Percentiles rank a stretch among this genome's conserved stretches.
These are phyloP conservation scores for Cercospora zeae-maydis DNA, from an alignment of 2,329 filamentous ascomycete genomes.

Conservation along the genomic window DNA sequence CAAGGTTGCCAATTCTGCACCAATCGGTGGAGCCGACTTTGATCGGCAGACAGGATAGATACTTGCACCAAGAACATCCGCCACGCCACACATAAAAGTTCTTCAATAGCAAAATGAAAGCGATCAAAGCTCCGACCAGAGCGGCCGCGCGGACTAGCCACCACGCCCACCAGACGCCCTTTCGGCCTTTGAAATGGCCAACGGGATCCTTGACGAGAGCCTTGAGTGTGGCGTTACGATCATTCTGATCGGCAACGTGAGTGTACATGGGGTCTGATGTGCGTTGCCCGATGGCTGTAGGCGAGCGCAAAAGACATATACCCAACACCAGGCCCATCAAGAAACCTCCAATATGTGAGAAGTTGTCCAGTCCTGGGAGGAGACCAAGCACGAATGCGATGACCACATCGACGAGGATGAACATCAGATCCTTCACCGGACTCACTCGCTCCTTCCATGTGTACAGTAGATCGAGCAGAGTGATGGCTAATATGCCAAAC, in stretches of 20 bases:
- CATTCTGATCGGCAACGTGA: conserved; percentile 18
- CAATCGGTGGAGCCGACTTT: conserved; percentile 52
- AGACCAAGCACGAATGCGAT: conserved; percentile 92
- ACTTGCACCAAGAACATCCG: conserved; percentile 89
- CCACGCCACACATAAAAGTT: conserved; percentile 83
- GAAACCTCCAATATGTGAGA: conserved; percentile 94
- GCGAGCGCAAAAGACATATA: conserved; percentile 82
- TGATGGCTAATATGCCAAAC: conserved; percentile 87
- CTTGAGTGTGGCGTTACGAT: conserved; percentile 33
- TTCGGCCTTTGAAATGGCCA: conserved; percentile 87
- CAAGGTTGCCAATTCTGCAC: conserved; percentile 54
- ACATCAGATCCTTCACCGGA: conserved; percentile 79
- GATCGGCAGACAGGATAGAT: conserved; percentile 79
- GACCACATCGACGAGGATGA: conserved; percentile 77
- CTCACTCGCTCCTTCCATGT: conserved; percentile 77
- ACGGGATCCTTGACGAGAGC: conserved; percentile 50
- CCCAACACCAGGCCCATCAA: conserved; percentile 86
- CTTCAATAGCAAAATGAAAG: conserved; percentile 80
- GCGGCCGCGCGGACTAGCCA: conserved; percentile 80
- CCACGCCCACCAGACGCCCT: conserved; percentile 96
- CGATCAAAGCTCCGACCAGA: conserved; percentile 74
- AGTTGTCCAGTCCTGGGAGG: conserved; percentile 91
- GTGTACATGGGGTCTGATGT: conserved; percentile 26
- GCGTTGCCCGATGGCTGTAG: conserved; percentile 53
- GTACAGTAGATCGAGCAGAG: conserved; percentile 84